A percentile compares a stretch with the other conserved stretches of the same genome.
phyloP scores from a whole-genome alignment of 2,329 filamentous ascomycete genomes.

The Diaporthe sp. region DNA sequence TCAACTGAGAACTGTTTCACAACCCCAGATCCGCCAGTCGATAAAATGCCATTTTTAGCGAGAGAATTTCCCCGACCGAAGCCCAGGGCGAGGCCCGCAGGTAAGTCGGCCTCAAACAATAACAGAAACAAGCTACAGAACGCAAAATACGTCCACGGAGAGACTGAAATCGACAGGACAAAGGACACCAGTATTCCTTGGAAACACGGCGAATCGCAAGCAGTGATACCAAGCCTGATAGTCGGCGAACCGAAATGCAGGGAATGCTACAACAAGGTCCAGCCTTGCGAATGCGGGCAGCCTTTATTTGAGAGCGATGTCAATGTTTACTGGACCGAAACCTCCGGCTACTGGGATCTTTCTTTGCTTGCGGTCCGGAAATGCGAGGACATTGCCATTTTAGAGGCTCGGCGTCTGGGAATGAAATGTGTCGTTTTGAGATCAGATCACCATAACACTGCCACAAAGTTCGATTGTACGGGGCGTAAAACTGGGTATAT shows the following conservation, averaged over 20 bases:
- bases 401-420: not conserved
- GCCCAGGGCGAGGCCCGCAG: not conserved
- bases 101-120: not conserved
- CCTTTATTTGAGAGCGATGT: not conserved
- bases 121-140: not conserved
- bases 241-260: not conserved
- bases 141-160: not conserved
- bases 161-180: not conserved
- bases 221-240: not conserved
- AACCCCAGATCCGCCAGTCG: too few species aligned
- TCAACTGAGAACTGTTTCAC: not conserved
- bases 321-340: not conserved
- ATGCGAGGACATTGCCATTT: not conserved
- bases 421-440: not conserved
- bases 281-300: not conserved
- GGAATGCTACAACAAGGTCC: not conserved
- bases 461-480: not conserved
- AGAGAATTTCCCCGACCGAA: not conserved
- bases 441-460: not conserved
- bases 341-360: not conserved
- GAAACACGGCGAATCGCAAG: not conserved
- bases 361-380: not conserved
- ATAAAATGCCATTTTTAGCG: not conserved
- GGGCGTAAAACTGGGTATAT: not conserved
- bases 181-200: not conserved